Percentiles rank a stretch among this genome's conserved stretches.
Evolutionary conservation across 1,284 basidiomycete species (phyloP).

Genomic region (Jaminaea rosea): DNA sequence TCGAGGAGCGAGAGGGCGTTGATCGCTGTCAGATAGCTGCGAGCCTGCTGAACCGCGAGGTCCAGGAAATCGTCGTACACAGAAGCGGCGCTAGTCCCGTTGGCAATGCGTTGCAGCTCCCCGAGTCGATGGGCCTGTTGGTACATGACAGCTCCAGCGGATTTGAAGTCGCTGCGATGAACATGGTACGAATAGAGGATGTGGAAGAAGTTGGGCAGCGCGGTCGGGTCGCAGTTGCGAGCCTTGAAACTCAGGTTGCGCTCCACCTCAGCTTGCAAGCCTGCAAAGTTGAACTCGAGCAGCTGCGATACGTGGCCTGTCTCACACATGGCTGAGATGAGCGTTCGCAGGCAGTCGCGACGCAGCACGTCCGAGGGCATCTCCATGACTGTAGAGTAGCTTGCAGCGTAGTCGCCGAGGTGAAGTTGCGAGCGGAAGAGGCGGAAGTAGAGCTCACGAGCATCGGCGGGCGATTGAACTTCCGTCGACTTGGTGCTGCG

Average conservation of each 20-base stretch:
- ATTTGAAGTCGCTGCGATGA: slow-evolving; percentile 44
- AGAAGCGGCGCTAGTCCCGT: not conserved
- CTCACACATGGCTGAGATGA: slow-evolving; percentile 77
- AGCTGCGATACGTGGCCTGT: slow-evolving; percentile 69
- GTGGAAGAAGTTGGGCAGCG: slow-evolving; percentile 72
- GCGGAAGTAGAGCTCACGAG: slow-evolving; percentile 26
- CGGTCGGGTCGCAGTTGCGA: slow-evolving; percentile 72
- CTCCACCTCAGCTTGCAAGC: slow-evolving; percentile 78
- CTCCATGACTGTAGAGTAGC: slow-evolving; percentile 29
- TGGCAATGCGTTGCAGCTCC: slow-evolving; percentile 42
- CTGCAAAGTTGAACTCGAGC: slow-evolving; percentile 75
- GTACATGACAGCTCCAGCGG: slow-evolving; percentile 65
- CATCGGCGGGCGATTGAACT: slow-evolving; percentile 2
- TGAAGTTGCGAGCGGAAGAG: slow-evolving; percentile 35
- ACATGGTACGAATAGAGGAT: slow-evolving; percentile 77
- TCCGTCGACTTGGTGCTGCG: not conserved
- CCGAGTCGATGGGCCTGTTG: slow-evolving; percentile 74
- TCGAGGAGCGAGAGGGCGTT: slow-evolving; percentile 80
- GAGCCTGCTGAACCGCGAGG: slow-evolving; percentile 64
- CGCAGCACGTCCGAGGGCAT: slow-evolving; percentile 15
- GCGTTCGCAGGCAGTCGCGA: slow-evolving; percentile 5
- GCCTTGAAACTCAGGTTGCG: slow-evolving; percentile 84
- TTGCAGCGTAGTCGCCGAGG: slow-evolving; percentile 27
- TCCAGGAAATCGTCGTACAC: slow-evolving; percentile 44
- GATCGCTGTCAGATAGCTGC: slow-evolving; percentile 71